Conservation (phyloP, 768 basidiomycete genomes). For the Chalciporus piperatus region DNA sequence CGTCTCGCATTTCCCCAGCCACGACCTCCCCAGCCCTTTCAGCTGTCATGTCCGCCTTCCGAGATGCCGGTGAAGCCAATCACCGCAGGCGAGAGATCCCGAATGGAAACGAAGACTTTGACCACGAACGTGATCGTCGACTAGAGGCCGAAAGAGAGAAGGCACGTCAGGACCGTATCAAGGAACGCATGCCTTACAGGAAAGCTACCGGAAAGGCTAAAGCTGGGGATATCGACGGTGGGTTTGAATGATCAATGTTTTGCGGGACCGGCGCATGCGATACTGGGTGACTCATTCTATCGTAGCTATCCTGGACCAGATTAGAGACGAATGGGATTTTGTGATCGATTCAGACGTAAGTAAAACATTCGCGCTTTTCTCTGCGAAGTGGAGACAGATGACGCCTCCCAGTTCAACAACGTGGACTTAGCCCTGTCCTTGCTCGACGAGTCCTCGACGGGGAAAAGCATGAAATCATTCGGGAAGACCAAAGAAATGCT, state of each 20-base stretch:
- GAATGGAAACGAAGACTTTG: slow-evolving; percentile 50
- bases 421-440: slow-evolving; percentile 91
- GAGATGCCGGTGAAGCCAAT: slow-evolving; percentile 47
- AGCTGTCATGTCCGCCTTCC: slow-evolving; percentile 67
- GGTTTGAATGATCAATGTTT: slow-evolving; percentile 25
- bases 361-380: slow-evolving; percentile 3
- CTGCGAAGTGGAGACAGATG: slow-evolving; percentile 5
- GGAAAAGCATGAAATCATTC: slow-evolving; percentile 78
- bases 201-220: slow-evolving; percentile 51
- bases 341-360: slow-evolving; percentile 78
- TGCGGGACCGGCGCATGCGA: not conserved
- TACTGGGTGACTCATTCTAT: not conserved
- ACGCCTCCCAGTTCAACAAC: slow-evolving; percentile 72
- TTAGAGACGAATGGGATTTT: slow-evolving; percentile 88
- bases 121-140: slow-evolving; percentile 57
- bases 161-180: slow-evolving; percentile 65
- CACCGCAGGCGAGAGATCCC: slow-evolving; percentile 53
- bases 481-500: slow-evolving; percentile 72
- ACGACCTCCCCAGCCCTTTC: slow-evolving; percentile 46
- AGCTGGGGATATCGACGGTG: slow-evolving; percentile 85
- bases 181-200: slow-evolving; percentile 62
- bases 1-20: slow-evolving; percentile 29
- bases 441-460: slow-evolving; percentile 69
- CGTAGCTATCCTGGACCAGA: slow-evolving; percentile 78
- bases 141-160: slow-evolving; percentile 63